Evolutionary conservation across 106 monocot species (phyloP).

Genomic region (Allium cepa): DNA sequence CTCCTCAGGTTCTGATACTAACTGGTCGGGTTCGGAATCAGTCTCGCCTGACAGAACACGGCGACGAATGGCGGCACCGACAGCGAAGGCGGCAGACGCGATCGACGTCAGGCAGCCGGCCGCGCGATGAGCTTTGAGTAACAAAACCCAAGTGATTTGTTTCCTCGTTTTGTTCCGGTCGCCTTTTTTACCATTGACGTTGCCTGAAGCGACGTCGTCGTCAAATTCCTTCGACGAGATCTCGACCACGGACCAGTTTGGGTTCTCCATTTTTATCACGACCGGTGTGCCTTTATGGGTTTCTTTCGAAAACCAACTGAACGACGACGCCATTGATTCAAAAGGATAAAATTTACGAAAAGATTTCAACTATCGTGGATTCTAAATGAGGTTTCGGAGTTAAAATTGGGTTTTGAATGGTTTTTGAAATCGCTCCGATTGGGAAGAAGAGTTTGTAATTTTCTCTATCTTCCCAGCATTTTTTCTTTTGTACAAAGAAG

Average conservation of each 20-base stretch:
- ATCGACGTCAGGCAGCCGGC: constrained; percentile 62
- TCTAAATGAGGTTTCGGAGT: background rate
- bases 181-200: constrained; percentile 19
- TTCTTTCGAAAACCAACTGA: constrained; percentile 56
- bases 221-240: constrained; percentile 24
- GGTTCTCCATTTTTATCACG: constrained; percentile 86
- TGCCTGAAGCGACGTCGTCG: constrained; percentile 12
- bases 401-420: too few relatives aligned
- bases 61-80: constrained; percentile 54
- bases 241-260: constrained; percentile 52
- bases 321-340: constrained; percentile 19
- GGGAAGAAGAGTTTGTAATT: too few relatives aligned
- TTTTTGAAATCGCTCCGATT: too few relatives aligned
- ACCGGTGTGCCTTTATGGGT: constrained; percentile 48
- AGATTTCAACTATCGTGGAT: constrained; percentile 26
- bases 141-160: constrained; percentile 90
- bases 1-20: constrained; percentile 1
- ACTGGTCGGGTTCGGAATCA: constrained; percentile 28
- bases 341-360: constrained; percentile 7
- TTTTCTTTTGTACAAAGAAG: too few relatives aligned
- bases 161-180: constrained; percentile 70
- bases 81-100: constrained; percentile 8
- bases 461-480: too few relatives aligned
- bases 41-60: constrained; percentile 64
- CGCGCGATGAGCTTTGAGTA: constrained; percentile 77